Evolutionary conservation across 495 filamentous ascomycete genomes (phyloP).

Genomic region (Hypoxylon subgilvum): DNA sequence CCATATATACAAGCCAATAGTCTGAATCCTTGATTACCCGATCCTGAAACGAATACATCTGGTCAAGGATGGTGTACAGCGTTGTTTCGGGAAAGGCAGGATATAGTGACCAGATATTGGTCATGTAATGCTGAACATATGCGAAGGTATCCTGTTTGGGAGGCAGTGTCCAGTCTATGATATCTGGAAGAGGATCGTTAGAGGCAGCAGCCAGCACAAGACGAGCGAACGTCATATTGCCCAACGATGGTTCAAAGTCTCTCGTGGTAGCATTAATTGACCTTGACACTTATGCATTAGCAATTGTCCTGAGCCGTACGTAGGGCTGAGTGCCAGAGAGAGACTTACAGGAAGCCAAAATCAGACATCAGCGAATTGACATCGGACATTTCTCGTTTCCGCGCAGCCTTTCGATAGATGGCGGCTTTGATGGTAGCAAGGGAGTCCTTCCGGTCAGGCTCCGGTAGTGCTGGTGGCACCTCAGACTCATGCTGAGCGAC

Average conservation of each 20-base stretch:
- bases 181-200: constrained; percentile 66
- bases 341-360: constrained; percentile 74
- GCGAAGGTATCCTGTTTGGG: constrained; percentile 65
- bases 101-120: constrained; percentile 76
- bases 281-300: constrained; percentile 52
- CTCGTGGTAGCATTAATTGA: constrained; percentile 90
- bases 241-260: constrained; percentile 86
- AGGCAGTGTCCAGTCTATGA: constrained; percentile 64
- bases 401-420: constrained; percentile 64
- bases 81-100: constrained; percentile 78
- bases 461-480: constrained; percentile 43
- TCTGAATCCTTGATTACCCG: constrained; percentile 72
- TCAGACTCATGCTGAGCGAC: constrained; percentile 56
- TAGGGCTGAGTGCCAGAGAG: background rate
- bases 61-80: constrained; percentile 77
- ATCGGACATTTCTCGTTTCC: constrained; percentile 70
- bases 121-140: constrained; percentile 80
- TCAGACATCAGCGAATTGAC: constrained; percentile 82
- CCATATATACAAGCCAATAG: constrained; percentile 85
- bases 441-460: constrained; percentile 61
- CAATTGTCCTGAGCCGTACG: background rate
- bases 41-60: constrained; percentile 70
- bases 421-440: constrained; percentile 64
- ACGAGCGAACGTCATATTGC: constrained; percentile 83
- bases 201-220: constrained; percentile 76